These are phyloP conservation scores for Macrolepiota albuminosa DNA, from an alignment of 768 basidiomycete species.

Conservation along the genomic window DNA sequence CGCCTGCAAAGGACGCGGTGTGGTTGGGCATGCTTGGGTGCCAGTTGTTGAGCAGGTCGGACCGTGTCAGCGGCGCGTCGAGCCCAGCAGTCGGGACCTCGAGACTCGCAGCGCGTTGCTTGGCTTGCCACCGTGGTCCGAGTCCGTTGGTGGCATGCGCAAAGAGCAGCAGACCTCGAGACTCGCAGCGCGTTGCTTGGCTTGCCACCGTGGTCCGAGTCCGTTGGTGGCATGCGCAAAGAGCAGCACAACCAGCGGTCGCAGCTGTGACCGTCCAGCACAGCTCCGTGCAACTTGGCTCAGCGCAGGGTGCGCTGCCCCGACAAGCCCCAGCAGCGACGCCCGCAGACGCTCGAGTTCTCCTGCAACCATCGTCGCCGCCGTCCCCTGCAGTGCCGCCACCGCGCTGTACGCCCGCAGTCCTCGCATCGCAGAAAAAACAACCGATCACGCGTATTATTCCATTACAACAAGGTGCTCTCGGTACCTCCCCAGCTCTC, in stretches of 20 bases:
- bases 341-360: constrained; percentile 71
- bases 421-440: constrained; percentile 1
- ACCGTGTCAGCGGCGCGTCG: constrained; percentile 72
- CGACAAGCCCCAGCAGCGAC: constrained; percentile 73
- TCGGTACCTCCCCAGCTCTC: constrained; percentile 38
- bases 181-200: constrained; percentile 56
- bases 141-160: constrained; percentile 72
- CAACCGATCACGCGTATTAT: not conserved
- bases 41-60: constrained; percentile 86
- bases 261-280: constrained; percentile 87
- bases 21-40: constrained; percentile 84
- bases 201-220: constrained; percentile 59
- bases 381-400: constrained; percentile 16
- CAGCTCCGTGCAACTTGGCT: constrained; percentile 89
- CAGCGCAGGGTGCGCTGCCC: constrained; percentile 84
- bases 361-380: constrained; percentile 51
- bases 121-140: constrained; percentile 57
- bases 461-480: constrained; percentile 25
- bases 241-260: constrained; percentile 85
- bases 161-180: no score
- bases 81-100: constrained; percentile 53
- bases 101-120: constrained; percentile 53
- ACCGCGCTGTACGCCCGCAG: constrained; percentile 33
- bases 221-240: constrained; percentile 76
- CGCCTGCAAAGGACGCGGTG: constrained; percentile 59